Evolutionary conservation across 169 alveolate genomes (phyloP).

Genomic region (Plasmodium berghei): DNA sequence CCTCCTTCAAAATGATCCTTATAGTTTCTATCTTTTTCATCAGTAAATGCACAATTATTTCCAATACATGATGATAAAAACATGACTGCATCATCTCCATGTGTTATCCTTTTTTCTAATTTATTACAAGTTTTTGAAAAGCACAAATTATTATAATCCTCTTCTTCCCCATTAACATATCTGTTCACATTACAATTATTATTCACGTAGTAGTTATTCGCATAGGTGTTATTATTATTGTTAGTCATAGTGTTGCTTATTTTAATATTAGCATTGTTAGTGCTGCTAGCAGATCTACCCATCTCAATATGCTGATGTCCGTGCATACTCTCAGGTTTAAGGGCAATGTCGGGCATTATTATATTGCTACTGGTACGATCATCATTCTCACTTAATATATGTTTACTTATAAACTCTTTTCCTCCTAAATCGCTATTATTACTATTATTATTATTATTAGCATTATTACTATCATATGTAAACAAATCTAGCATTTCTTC

Average conservation of each 20-base stretch:
- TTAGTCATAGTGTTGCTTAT: not conserved
- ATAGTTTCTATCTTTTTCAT: constrained; percentile 3
- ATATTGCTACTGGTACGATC: not conserved
- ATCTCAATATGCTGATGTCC: not conserved
- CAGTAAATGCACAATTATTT: not conserved
- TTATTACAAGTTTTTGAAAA: constrained; percentile 20
- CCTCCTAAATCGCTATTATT: not conserved
- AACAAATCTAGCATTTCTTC: not conserved
- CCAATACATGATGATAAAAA: constrained; percentile 12
- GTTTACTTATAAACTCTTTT: not conserved
- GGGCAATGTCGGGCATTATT: no score
- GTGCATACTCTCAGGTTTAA: not conserved
- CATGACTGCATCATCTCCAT: not conserved
- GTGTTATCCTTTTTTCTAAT: constrained; percentile 1
- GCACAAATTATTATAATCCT: constrained; percentile 15
- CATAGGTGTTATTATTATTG: not conserved
- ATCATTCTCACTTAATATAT: not conserved
- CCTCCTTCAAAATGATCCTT: not conserved
- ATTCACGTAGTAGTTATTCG: not conserved
- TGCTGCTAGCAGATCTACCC: not conserved
- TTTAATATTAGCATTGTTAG: not conserved
- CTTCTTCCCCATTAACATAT: constrained; percentile 14
- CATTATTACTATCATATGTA: not conserved
- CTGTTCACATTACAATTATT: constrained; percentile 1
- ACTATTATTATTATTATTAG: not conserved